A percentile compares a stretch with the other conserved stretches of the same genome.
Conservation (phyloP, 2,329 filamentous ascomycete genomes). For the Beauveria asiatica region DNA sequence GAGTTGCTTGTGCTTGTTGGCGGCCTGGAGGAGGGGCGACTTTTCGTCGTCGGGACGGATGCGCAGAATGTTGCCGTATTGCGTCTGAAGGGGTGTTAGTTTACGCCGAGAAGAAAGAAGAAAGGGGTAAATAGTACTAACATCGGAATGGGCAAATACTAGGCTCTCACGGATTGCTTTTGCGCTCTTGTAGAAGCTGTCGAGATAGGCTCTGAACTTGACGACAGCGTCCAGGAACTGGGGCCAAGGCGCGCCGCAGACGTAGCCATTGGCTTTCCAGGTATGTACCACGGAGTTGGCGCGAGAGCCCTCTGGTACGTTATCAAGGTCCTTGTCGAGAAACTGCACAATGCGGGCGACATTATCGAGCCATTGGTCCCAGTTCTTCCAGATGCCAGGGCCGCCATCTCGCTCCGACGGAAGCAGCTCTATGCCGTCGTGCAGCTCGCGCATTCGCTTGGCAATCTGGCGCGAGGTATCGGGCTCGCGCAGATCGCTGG, state of each 20-base stretch:
- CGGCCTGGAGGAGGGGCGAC: constrained; percentile 78
- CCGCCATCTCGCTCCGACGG: constrained; percentile 69
- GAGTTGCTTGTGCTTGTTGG: constrained; percentile 91
- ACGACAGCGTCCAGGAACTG: constrained; percentile 66
- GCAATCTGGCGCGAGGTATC: constrained; percentile 88
- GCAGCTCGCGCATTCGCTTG: constrained; percentile 93
- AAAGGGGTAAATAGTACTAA: constrained; percentile 33
- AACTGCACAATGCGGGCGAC: constrained; percentile 51
- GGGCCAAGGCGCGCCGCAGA: constrained; percentile 79
- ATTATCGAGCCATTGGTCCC: constrained; percentile 80
- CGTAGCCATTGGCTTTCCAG: constrained; percentile 64
- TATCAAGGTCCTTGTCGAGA: constrained; percentile 50
- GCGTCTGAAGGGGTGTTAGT: constrained; percentile 51
- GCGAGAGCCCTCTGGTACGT: constrained; percentile 20
- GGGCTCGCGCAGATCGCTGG: constrained; percentile 66
- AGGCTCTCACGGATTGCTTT: constrained; percentile 63
- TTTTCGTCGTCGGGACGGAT: constrained; percentile 58
- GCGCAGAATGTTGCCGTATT: constrained; percentile 96
- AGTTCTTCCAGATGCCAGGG: constrained; percentile 81
- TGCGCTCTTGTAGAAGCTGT: constrained; percentile 59
- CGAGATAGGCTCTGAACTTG: constrained; percentile 69
- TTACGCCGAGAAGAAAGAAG: not conserved
- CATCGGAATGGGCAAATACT: constrained; percentile 96
- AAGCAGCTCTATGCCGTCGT: constrained; percentile 84
- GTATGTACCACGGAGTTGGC: constrained; percentile 27